Base-by-base conservation (phyloP, 768 basidiomycete genomes). In the Arthromyces matolae region DNA sequence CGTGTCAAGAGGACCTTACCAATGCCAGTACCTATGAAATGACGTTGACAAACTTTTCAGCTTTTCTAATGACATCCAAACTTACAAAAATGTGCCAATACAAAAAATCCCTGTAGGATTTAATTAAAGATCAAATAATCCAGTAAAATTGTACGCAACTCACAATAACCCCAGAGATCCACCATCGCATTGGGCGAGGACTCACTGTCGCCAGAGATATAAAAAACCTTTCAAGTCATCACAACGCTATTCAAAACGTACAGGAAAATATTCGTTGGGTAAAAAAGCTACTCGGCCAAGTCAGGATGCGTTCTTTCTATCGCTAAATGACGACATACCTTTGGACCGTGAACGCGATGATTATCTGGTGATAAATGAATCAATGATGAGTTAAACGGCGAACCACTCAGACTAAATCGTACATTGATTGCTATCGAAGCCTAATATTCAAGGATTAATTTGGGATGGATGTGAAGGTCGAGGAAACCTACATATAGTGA, bases 271-370 rank as follows among this genome's bases (percentile, higher is more conserved):
- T 73, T 27, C 70, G 63, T 42, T 62, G 62, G 10, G 69, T 68
- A 47, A 74, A 73, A 45, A 70, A 74, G 29, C 73, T 73, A 40
- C 29, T 16, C 31, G 34, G 36, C 13, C 16, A 10, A 24, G 13
- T 18, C 34, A n/a, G 18, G 24, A 3, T 33, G 19, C 6, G 13
- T 7, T 35, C 14, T 3, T 13, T n/a, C 5, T 16, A 20, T 23
- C 32, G 33, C 35, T 2, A 9, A 10, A 16, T 18, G 3, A 8
- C 23, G 16, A 58, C 69, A 22, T 33, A 76, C 72, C 60, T 62
- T 62, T 77, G 73, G 5, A 70, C 69, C 25, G 71, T 53, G 35
- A 75, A 71, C 16, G 71, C 72, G 36, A 75, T 67, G 29, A 66
- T 14, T 29, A 77, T 55, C 71, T 76, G 23, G 12, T 35, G 36